Evolutionary conservation across 352 stramenopile genomes (phyloP).

Genomic region (Phytophthora sojae): DNA sequence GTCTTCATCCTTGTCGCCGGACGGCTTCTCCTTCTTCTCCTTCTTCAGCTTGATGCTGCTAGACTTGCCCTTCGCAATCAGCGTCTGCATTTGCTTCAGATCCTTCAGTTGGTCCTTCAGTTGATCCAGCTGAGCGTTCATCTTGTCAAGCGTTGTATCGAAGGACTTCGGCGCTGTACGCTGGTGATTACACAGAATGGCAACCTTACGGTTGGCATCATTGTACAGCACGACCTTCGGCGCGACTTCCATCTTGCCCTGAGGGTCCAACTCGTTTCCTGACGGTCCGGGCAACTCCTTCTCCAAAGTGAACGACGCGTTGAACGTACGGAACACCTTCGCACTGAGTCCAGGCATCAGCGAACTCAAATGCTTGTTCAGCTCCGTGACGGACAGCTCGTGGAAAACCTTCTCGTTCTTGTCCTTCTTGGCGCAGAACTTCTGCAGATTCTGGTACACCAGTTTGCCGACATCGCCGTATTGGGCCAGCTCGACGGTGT

Average conservation of each 20-base stretch:
- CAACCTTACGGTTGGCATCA: constrained; percentile 99
- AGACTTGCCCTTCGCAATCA: constrained; percentile 89
- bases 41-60: constrained; percentile 93
- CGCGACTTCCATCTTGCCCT: constrained; percentile 70
- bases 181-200: constrained; percentile 99
- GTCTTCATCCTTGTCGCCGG: constrained; percentile 88
- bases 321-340: constrained; percentile 99
- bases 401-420: constrained; percentile 98
- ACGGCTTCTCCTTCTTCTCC: constrained; percentile 66
- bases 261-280: constrained; percentile 56
- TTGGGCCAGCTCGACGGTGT: constrained; percentile 96
- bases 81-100: constrained; percentile 93
- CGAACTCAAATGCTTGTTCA: constrained; percentile 99
- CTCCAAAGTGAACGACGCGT: constrained; percentile 99
- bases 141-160: constrained; percentile 94
- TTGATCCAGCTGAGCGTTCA: constrained; percentile 92
- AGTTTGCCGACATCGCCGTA: constrained; percentile 91
- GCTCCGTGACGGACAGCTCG: constrained; percentile 93
- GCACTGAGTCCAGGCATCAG: constrained; percentile 99
- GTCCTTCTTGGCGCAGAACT: constrained; percentile 97
- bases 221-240: constrained; percentile 99
- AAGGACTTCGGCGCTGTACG: constrained; percentile 98
- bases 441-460: constrained; percentile 97
- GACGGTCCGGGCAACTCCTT: constrained; percentile 91
- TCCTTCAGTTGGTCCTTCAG: constrained; percentile 96